A percentile compares a stretch with the other conserved stretches of the same genome.
Evolutionary conservation across 352 stramenopile genomes (phyloP).

Genomic region (Pythium biforme): DNA sequence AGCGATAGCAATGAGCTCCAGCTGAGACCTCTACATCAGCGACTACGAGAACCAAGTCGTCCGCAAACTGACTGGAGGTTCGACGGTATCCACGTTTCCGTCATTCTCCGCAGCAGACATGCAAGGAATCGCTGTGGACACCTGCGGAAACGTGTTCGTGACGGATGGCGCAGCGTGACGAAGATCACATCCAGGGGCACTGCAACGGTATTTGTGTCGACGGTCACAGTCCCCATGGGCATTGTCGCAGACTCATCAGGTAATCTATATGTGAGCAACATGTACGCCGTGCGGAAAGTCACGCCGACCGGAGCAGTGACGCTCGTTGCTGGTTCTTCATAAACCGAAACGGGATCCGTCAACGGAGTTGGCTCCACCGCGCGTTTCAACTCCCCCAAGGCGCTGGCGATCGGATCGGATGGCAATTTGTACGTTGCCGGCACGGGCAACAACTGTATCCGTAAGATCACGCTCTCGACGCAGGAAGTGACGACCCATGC

Average conservation of each 20-base stretch:
- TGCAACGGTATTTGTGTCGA: background rate
- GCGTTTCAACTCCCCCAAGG: constrained; percentile 7
- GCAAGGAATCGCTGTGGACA: constrained; percentile 10
- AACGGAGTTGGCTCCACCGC: background rate
- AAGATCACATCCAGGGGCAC: constrained; percentile 8
- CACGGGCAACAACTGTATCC: constrained; percentile 13
- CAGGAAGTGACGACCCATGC: constrained; percentile 10
- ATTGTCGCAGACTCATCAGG: constrained; percentile 1
- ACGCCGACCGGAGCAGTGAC: background rate
- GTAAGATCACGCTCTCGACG: constrained; percentile 13
- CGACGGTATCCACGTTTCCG: constrained; percentile 5
- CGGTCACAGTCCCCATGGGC: background rate
- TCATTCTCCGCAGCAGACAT: background rate
- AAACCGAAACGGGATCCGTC: background rate
- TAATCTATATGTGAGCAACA: constrained; percentile 10
- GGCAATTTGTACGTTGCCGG: constrained; percentile 16
- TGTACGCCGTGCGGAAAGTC: constrained; percentile 7
- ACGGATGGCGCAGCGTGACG: constrained; percentile 2
- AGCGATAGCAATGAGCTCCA: constrained; percentile 3
- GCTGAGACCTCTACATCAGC: constrained; percentile 8
- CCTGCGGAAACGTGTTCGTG: constrained; percentile 10
- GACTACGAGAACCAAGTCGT: constrained; percentile 6
- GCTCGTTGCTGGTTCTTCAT: background rate
- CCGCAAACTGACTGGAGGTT: background rate
- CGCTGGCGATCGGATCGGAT: constrained; percentile 16